Percentiles rank a stretch among this genome's conserved stretches.
Evolutionary conservation across 768 basidiomycete species (phyloP).

Genomic region (Trametopsis cervina): DNA sequence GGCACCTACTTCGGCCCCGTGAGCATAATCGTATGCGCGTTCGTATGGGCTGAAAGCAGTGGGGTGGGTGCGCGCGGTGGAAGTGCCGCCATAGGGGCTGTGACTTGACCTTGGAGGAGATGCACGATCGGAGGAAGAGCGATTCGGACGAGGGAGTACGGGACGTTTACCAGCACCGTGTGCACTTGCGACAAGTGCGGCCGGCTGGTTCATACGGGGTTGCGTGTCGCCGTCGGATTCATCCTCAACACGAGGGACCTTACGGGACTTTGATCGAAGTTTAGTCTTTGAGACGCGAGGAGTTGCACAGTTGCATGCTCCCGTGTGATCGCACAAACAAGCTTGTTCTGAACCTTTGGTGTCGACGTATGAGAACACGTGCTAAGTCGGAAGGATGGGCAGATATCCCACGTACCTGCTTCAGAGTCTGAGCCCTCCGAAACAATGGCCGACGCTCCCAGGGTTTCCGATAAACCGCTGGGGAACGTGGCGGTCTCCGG

Average conservation of each 20-base stretch:
- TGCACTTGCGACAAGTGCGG: constrained; percentile 18
- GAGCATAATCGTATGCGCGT: constrained; percentile 52
- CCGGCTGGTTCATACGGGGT: constrained; percentile 14
- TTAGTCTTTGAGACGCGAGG: constrained; percentile 24
- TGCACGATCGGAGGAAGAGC: background rate
- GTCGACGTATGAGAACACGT: background rate
- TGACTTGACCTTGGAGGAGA: constrained; percentile 40
- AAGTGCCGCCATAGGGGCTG: constrained; percentile 37
- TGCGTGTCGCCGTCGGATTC: constrained; percentile 2
- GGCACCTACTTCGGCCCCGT: constrained; percentile 26
- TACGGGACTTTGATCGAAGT: constrained; percentile 6
- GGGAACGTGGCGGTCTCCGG: constrained; percentile 74
- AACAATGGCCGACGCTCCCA: constrained; percentile 55
- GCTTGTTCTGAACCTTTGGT: constrained; percentile 1
- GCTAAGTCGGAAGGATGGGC: no score
- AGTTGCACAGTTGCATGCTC: constrained; percentile 52
- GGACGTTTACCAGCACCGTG: constrained; percentile 35
- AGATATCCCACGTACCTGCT: constrained; percentile 39
- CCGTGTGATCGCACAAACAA: constrained; percentile 41
- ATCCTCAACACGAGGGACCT: constrained; percentile 3
- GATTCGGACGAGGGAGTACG: constrained; percentile 55
- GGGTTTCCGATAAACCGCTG: constrained; percentile 62
- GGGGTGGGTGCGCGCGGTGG: constrained; percentile 37
- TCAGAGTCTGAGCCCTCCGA: constrained; percentile 57
- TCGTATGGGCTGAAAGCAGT: constrained; percentile 55